Evolutionary conservation across 2,329 filamentous ascomycete genomes (phyloP).

Genomic region (Cladobotryum protrusum): DNA sequence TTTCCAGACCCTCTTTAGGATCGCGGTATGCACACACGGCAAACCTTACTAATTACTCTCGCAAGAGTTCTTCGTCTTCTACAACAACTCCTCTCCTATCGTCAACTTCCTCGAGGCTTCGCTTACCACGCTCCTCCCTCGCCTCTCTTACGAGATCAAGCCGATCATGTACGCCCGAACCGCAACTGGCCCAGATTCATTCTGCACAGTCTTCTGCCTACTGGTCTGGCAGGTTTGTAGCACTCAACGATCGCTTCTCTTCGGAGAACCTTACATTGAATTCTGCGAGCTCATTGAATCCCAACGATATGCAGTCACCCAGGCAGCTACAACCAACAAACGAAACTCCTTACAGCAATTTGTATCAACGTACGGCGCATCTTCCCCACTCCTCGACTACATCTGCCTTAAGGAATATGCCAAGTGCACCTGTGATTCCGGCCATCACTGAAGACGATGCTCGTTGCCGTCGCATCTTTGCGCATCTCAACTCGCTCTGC

Average conservation of each 20-base stretch:
- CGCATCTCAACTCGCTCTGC: constrained; percentile 41
- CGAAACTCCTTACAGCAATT: constrained; percentile 14
- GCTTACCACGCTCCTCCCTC: constrained; percentile 15
- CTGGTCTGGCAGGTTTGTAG: constrained; percentile 57
- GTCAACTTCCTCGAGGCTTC: constrained; percentile 15
- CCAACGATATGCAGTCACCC: neutral
- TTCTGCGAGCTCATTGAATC: neutral
- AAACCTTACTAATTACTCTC: constrained; percentile 11
- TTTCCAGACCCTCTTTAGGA: constrained; percentile 30
- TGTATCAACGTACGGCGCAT: constrained; percentile 16
- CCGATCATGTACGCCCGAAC: constrained; percentile 10
- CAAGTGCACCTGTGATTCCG: constrained; percentile 12
- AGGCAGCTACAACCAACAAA: constrained; percentile 9
- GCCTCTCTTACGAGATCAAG: constrained; percentile 14
- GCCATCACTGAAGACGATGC: constrained; percentile 33
- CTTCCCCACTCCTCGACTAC: constrained; percentile 28
- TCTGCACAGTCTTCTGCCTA: constrained; percentile 44
- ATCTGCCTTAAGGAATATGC: constrained; percentile 23
- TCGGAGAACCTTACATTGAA: constrained; percentile 21
- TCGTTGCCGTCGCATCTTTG: constrained; percentile 39
- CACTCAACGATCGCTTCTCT: constrained; percentile 44
- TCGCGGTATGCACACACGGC: constrained; percentile 14
- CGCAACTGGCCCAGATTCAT: constrained; percentile 28
- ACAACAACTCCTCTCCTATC: constrained; percentile 13
- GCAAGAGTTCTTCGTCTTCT: constrained; percentile 17